Evolutionary conservation across 1,139 yeast species (phyloP).

Genomic region (Groenewaldozyma sp.): DNA sequence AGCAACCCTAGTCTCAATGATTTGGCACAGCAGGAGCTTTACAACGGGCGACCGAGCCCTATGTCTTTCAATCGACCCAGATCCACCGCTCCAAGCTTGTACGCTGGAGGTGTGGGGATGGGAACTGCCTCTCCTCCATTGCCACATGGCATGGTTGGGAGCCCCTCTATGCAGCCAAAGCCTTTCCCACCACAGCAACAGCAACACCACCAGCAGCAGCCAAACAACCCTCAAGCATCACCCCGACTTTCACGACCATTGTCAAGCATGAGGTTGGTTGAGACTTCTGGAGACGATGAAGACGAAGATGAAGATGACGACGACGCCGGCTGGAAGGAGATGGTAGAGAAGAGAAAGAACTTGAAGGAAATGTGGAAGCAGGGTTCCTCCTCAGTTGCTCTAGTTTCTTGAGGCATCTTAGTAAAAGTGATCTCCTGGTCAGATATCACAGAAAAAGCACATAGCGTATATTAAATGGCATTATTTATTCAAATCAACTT

Average conservation of each 20-base stretch:
- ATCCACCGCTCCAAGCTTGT: too few species aligned
- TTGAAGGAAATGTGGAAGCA: slow-evolving; percentile 22
- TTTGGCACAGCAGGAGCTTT: slow-evolving; percentile 9
- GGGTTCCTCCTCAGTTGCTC: neutral
- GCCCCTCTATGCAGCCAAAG: too few species aligned
- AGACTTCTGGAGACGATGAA: slow-evolving; percentile 13
- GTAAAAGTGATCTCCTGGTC: neutral
- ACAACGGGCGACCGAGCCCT: too few species aligned
- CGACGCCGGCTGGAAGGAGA: slow-evolving; percentile 27
- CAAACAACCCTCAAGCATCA: neutral
- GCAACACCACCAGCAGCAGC: slow-evolving; percentile 2
- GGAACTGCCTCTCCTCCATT: too few species aligned
- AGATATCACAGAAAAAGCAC: too few species aligned
- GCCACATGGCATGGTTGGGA: too few species aligned
- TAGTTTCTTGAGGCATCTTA: neutral
- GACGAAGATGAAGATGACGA: slow-evolving; percentile 30
- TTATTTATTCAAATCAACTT: too few species aligned
- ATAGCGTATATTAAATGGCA: too few species aligned
- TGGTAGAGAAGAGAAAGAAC: slow-evolving; percentile 24
- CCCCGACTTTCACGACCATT: neutral
- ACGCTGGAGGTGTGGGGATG: too few species aligned
- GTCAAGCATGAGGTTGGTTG: slow-evolving; percentile 1
- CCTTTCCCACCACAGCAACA: slow-evolving; percentile 1
- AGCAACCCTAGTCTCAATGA: slow-evolving; percentile 6
- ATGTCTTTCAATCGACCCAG: too few species aligned